Evolutionary conservation across 2,329 filamentous ascomycete genomes (phyloP), one percentile per base, ranked within the genome.

Genomic region (Chrysoporthe cubensis): DNA sequence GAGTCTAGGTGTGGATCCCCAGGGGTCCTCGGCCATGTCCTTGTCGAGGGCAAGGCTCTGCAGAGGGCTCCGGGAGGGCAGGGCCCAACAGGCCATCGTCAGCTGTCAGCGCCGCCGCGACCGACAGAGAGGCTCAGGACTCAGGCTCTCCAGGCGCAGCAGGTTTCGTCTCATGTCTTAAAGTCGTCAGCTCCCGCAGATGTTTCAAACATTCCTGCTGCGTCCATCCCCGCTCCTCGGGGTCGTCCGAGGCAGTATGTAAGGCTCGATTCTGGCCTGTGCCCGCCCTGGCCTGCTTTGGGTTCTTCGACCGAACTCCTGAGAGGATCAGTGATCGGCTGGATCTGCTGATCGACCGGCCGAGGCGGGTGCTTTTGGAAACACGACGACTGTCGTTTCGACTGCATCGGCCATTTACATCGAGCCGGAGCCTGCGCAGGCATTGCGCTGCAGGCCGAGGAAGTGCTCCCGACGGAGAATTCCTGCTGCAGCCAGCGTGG

Each of bases 101-200:
- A 63, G 68, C 68, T 65, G 62, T 50, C 68, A 65, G 54, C 65
- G 65, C 59, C 54, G 52, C 50, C 54, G 44, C 48, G 50, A 56
- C 32, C 43, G 43, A 46, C 56, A 60, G n/a, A 52, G 48, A 57
- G 66, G 63, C 40, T 60, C 34, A 42, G 57, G 66, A 57, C 40
- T 60, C 34, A 42, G 57, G n/a, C 57, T 58, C 6, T 40, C 61
- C 65, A 61, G 62, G 62, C 26, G 26, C 26, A 26, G 26, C 66
- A 54, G 32, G 61, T 66, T 66, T 66, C 67, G 67, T 69, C 67
- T 69, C 67, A 66, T 66, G 32, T 68, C 5, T 37, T 48, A 48
- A 57, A 58, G 48, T 32, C 57, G 48, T 64, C 61, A 32, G 44
- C 44, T 58, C 59, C 64, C 64, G 67, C 67, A 50, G 13, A 66